A percentile compares a stretch with the other conserved stretches of the same genome.
phyloP scores from a whole-genome alignment of 1,284 basidiomycete species.

The Agroathelia rolfsii region DNA sequence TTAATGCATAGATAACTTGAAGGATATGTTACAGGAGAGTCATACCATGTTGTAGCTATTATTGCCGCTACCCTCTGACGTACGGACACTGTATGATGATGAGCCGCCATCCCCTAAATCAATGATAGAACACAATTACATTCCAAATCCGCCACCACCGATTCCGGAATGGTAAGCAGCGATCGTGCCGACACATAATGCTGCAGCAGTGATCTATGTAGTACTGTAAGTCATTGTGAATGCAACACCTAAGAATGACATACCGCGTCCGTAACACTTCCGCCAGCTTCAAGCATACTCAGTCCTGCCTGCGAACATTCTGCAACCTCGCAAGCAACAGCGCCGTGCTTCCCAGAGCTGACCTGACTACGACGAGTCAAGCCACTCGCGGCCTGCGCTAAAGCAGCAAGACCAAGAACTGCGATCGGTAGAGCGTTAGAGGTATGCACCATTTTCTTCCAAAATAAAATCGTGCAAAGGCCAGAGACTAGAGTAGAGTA shows the following conservation, averaged over 20 bases:
- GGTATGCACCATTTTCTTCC: too few species aligned
- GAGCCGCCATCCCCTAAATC: constrained; percentile 14
- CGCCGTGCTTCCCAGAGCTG: too few species aligned
- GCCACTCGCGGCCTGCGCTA: too few species aligned
- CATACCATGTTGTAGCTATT: constrained; percentile 15
- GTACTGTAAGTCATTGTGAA: background rate
- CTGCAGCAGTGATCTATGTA: constrained; percentile 32
- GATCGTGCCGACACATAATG: constrained; percentile 39
- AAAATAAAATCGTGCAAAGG: too few species aligned
- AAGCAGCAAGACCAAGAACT: too few species aligned
- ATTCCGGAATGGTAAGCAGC: constrained; percentile 26
- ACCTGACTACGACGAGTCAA: too few species aligned
- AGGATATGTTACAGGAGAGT: too few species aligned
- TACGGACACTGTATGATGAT: constrained; percentile 33
- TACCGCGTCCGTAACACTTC: constrained; percentile 50
- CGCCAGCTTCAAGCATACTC: constrained; percentile 35
- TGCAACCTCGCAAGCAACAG: constrained; percentile 15
- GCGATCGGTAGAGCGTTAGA: too few species aligned
- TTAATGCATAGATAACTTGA: too few species aligned
- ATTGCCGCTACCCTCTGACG: constrained; percentile 9
- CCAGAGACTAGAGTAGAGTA: too few species aligned
- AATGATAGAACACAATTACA: constrained; percentile 7
- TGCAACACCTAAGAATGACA: constrained; percentile 1
- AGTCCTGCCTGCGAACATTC: constrained; percentile 32
- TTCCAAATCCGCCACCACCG: constrained; percentile 39